Conservation (phyloP, 1,284 basidiomycete species). For the Apiotrichum gracile region DNA sequence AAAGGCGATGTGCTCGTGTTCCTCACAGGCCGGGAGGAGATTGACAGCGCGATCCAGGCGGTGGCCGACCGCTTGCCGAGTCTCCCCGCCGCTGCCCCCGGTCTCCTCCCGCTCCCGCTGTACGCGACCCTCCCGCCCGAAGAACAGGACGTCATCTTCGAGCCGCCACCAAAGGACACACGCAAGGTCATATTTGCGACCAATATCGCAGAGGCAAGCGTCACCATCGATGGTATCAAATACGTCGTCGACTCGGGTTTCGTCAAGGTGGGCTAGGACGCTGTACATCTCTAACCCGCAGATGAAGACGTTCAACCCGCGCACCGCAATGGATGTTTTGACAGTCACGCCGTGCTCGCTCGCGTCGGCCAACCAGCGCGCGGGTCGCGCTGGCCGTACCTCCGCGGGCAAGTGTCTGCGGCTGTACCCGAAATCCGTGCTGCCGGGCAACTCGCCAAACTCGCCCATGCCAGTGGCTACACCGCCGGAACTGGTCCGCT, state of each 20-base stretch:
- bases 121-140: slow-evolving; percentile 81
- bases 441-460: slow-evolving; percentile 52
- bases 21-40: slow-evolving; percentile 94
- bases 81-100: slow-evolving; percentile 58
- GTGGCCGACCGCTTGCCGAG: slow-evolving; percentile 71
- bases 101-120: slow-evolving; percentile 66
- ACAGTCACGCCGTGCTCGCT: slow-evolving; percentile 70
- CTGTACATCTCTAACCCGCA: slow-evolving; percentile 33
- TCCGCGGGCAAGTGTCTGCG: slow-evolving; percentile 86
- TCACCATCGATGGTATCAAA: slow-evolving; percentile 91
- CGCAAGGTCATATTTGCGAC: slow-evolving; percentile 91
- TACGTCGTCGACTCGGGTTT: slow-evolving; percentile 95
- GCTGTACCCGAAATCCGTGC: slow-evolving; percentile 68
- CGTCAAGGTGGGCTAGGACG: slow-evolving; percentile 64
- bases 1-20: slow-evolving; percentile 87
- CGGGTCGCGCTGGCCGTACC: slow-evolving; percentile 85
- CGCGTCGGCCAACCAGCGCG: slow-evolving; percentile 79
- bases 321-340: slow-evolving; percentile 73
- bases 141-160: slow-evolving; percentile 81
- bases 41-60: slow-evolving; percentile 77
- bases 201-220: slow-evolving; percentile 95
- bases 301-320: slow-evolving; percentile 79
- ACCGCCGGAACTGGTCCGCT: slow-evolving; percentile 80
- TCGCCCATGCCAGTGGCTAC: slow-evolving; percentile 56
- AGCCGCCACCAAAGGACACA: slow-evolving; percentile 62